phyloP scores from a whole-genome alignment of 1,284 basidiomycete genomes.

The Sporisorium graminicola region DNA sequence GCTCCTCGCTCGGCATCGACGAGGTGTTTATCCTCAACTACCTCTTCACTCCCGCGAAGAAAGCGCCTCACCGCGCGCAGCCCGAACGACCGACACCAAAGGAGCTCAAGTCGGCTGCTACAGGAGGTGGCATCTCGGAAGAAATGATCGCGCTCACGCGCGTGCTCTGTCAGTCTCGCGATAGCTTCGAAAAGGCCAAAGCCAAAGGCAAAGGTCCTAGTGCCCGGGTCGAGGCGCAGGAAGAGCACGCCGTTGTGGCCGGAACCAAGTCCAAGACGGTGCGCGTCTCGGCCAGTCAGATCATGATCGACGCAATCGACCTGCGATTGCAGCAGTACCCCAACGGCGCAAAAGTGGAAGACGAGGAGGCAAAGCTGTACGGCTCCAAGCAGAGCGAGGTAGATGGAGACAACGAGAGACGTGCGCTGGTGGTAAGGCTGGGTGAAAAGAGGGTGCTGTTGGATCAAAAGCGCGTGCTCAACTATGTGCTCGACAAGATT shows the following conservation, averaged over 20 bases:
- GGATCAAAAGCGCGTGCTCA: constrained; percentile 50
- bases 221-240: constrained; percentile 74
- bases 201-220: constrained; percentile 84
- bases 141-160: constrained; percentile 80
- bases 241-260: constrained; percentile 26
- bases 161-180: constrained; percentile 76
- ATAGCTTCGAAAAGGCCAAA: constrained; percentile 78
- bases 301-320: constrained; percentile 50
- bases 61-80: constrained; percentile 49
- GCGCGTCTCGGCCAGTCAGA: constrained; percentile 26
- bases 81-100: constrained; percentile 30
- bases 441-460: constrained; percentile 83
- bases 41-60: constrained; percentile 52
- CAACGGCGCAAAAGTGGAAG: constrained; percentile 68
- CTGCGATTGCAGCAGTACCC: constrained; percentile 41
- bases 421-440: constrained; percentile 80
- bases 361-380: constrained; percentile 74
- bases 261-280: constrained; percentile 8
- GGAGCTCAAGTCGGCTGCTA: constrained; percentile 59
- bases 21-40: constrained; percentile 62
- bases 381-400: constrained; percentile 15
- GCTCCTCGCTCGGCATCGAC: constrained; percentile 59
- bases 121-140: constrained; percentile 75
- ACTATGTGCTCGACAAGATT: constrained; percentile 38
- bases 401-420: constrained; percentile 64